A percentile compares a stretch with the other conserved stretches of the same genome.
phyloP scores from a whole-genome alignment of 2,329 filamentous ascomycete genomes.

The Penicillium expansum region DNA sequence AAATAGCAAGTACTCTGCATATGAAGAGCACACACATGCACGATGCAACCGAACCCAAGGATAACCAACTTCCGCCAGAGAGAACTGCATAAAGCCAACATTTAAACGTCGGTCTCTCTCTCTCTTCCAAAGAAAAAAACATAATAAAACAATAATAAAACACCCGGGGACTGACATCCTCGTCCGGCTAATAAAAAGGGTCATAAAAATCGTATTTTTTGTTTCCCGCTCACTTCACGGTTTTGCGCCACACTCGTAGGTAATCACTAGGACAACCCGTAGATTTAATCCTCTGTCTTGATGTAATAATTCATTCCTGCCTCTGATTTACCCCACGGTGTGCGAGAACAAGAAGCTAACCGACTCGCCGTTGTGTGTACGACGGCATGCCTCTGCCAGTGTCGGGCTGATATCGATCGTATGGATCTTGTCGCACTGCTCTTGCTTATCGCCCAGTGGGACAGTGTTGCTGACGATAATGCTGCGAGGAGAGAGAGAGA shows the following conservation, averaged over 20 bases:
- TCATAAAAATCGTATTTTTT: conserved; percentile 29
- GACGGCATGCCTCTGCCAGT: conserved; percentile 49
- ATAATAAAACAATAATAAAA: conserved; percentile 10
- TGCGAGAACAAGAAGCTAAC: conserved; percentile 53
- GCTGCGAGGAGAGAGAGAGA: conserved; percentile 47
- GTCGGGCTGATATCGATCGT: conserved; percentile 92
- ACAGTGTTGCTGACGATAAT: conserved; percentile 91
- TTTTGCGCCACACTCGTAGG: conserved; percentile 16
- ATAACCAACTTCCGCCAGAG: conserved; percentile 3
- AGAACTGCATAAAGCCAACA: not conserved
- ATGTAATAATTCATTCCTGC: conserved; percentile 5
- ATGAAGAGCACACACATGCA: not conserved
- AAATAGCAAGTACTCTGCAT: not conserved
- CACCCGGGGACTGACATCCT: conserved; percentile 11
- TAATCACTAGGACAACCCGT: conserved; percentile 1
- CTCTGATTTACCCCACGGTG: conserved; percentile 38
- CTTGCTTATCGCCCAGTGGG: conserved; percentile 75
- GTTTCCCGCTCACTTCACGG: conserved; percentile 21
- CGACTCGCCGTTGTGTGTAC: conserved; percentile 53
- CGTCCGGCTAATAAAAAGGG: conserved; percentile 11
- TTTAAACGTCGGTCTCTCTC: not conserved
- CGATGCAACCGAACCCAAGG: not conserved
- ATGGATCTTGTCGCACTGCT: conserved; percentile 73
- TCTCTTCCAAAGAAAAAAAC: not conserved
- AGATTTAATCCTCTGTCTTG: conserved; percentile 4